Percentiles rank a stretch among this genome's conserved stretches.
phyloP scores from a whole-genome alignment of 768 basidiomycete genomes.

The Lactarius deliciosus region DNA sequence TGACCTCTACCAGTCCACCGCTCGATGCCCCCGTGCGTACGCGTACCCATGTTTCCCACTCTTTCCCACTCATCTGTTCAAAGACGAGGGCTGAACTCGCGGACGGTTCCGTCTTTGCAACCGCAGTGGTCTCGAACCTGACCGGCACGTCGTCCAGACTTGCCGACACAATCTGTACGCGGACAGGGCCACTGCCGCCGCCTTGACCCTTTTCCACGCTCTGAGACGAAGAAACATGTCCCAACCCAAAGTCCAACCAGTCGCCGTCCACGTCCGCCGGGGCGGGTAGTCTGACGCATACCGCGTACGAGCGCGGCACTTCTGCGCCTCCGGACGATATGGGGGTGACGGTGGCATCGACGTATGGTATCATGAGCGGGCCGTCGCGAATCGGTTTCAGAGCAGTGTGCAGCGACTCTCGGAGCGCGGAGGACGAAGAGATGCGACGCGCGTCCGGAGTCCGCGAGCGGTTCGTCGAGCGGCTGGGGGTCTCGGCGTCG shows the following conservation, averaged over 20 bases:
- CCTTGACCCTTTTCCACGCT: constrained; percentile 29
- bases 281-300: constrained; percentile 54
- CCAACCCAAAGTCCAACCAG: constrained; percentile 76
- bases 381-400: constrained; percentile 49
- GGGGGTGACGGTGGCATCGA: constrained; percentile 53
- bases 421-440: constrained; percentile 31
- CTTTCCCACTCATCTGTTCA: constrained; percentile 53
- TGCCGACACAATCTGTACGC: constrained; percentile 55
- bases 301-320: constrained; percentile 54
- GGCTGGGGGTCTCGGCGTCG: constrained; percentile 26
- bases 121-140: constrained; percentile 52
- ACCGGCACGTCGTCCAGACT: constrained; percentile 67
- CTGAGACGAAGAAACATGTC: constrained; percentile 38
- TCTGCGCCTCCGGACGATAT: constrained; percentile 35
- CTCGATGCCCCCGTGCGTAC: constrained; percentile 53
- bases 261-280: constrained; percentile 62
- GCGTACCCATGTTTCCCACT: constrained; percentile 67
- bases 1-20: constrained; percentile 55
- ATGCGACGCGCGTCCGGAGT: constrained; percentile 31
- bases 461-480: constrained; percentile 31
- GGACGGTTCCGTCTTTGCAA: constrained; percentile 40
- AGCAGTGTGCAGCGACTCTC: constrained; percentile 34
- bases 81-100: constrained; percentile 42
- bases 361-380: constrained; percentile 60
- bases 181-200: constrained; percentile 36